Percentiles rank a stretch among this genome's conserved stretches.
Conservation (phyloP, 2,329 filamentous ascomycete genomes). For the Monosporascus sp. region DNA sequence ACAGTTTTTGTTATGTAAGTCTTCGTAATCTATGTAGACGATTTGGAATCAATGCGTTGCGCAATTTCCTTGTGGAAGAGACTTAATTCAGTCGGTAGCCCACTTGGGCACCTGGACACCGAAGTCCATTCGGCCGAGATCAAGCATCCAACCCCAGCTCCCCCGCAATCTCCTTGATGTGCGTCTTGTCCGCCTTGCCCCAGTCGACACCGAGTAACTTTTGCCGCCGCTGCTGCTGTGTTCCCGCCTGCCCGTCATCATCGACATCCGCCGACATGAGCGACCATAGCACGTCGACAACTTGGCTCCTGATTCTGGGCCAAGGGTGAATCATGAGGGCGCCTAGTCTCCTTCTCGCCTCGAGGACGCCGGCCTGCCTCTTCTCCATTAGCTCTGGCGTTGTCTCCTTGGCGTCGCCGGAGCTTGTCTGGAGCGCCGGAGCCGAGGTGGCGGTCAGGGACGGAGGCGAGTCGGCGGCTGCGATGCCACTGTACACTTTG, state of each 20-base stretch:
- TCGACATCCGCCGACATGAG: slow-evolving; percentile 27
- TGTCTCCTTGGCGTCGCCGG: slow-evolving; percentile 7
- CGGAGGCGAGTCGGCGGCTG: slow-evolving; percentile 19
- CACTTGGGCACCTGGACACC: neutral
- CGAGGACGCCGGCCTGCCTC: slow-evolving; percentile 41
- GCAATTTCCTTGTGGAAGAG: neutral
- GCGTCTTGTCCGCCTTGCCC: slow-evolving; percentile 45
- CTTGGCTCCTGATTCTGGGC: slow-evolving; percentile 61
- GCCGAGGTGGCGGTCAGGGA: neutral
- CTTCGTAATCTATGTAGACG: neutral
- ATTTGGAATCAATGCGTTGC: neutral
- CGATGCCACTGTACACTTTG: slow-evolving; percentile 71
- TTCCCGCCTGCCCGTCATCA: slow-evolving; percentile 16
- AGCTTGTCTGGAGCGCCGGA: neutral
- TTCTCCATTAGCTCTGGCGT: slow-evolving; percentile 16
- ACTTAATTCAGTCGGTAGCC: too few relatives aligned
- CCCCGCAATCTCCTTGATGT: slow-evolving; percentile 37
- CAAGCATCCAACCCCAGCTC: slow-evolving; percentile 32
- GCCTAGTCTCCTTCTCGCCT: slow-evolving; percentile 62
- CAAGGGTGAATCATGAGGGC: slow-evolving; percentile 77
- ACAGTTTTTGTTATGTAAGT: neutral
- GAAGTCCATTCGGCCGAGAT: neutral
- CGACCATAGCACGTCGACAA: slow-evolving; percentile 57
- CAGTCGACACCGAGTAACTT: slow-evolving; percentile 52
- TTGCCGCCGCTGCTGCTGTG: slow-evolving; percentile 11